phyloP scores from a whole-genome alignment of 2,329 filamentous ascomycete genomes.

The Shiraia sp. region DNA sequence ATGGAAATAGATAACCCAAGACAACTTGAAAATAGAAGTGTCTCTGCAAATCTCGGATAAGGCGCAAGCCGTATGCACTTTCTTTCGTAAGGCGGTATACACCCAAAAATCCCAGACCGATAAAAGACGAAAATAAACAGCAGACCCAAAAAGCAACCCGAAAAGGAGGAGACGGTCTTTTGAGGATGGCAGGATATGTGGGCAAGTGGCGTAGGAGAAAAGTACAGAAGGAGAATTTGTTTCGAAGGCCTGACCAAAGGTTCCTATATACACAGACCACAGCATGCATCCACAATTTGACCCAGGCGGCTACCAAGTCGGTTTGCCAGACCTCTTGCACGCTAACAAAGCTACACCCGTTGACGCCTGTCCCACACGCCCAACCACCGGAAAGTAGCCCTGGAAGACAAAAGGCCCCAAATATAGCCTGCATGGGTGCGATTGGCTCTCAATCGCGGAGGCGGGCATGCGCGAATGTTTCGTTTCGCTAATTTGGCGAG shows the following conservation, averaged over 20 bases:
- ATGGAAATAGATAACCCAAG: too few relatives aligned
- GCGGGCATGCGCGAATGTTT: neutral
- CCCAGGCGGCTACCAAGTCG: too few relatives aligned
- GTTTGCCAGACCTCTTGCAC: neutral
- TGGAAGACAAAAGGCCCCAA: conserved; percentile 17
- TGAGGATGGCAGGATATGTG: too few relatives aligned
- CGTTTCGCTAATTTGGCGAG: conserved; percentile 20
- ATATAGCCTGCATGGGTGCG: conserved; percentile 15
- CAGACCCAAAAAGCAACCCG: too few relatives aligned
- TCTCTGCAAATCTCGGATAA: too few relatives aligned
- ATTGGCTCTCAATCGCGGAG: conserved; percentile 9
- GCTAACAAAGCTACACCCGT: neutral
- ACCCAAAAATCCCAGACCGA: too few relatives aligned
- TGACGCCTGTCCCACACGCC: conserved; percentile 9
- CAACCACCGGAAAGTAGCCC: neutral
- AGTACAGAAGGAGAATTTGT: neutral
- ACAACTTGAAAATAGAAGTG: neutral
- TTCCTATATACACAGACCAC: conserved; percentile 7
- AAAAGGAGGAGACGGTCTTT: too few relatives aligned
- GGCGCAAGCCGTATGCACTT: too few relatives aligned
- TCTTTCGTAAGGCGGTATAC: too few relatives aligned
- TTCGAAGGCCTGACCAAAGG: neutral
- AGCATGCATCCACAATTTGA: too few relatives aligned
- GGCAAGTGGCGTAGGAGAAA: too few relatives aligned
- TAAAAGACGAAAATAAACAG: too few relatives aligned